Evolutionary conservation across 441 rosid genomes (phyloP), one percentile per base, ranked within the genome.

Genomic region (Croton laevigatus): DNA sequence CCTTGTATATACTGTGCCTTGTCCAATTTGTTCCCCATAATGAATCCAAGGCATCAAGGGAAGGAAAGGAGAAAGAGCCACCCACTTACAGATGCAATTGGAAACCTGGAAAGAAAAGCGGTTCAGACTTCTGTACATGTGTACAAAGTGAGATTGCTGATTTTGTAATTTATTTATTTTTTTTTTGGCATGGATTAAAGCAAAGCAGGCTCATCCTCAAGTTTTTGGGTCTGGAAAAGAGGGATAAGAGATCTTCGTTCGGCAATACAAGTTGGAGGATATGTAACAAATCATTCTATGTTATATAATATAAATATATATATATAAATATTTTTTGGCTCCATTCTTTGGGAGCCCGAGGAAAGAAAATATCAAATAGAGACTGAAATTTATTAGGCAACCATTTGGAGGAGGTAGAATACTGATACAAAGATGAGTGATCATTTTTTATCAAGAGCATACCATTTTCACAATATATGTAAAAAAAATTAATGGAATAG

Each of bases 101-200:
- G 75, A 74, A 68, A 61, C 74, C 73, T 71, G 74, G 65, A 62
- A 66, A 65, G 65, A 70, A 27, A 27, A 49, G 51, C 68, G 57
- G 78, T 61, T 49, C 36, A 6, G 68, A 66, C 72, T 72, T 69
- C 66, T 83, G 85, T 82, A 81, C 83, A 80, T 82, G 75, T 83
- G 85, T 87, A 82, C 84, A 84, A 80, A 84, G 73, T 45, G 62
- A 63, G 60, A 60, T 71, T 73, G 73, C 84, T 71, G 93, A 73
- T 80, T 80, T 80, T 79, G 82, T 70, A 64, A 72, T 70, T 71
- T 73, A 66, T 66, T 27, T 65, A 55, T 66, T 37, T 75, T 27
- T 65, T 59, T 66, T 37, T 75, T 64, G 65, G 75, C 74, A 73
- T 70, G 73, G 81, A 70, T 69, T 55, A 65, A 60, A 71, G 74